Evolutionary conservation across 2,329 filamentous ascomycete genomes (phyloP).

Genomic region (Gaeumannomyces sp.): DNA sequence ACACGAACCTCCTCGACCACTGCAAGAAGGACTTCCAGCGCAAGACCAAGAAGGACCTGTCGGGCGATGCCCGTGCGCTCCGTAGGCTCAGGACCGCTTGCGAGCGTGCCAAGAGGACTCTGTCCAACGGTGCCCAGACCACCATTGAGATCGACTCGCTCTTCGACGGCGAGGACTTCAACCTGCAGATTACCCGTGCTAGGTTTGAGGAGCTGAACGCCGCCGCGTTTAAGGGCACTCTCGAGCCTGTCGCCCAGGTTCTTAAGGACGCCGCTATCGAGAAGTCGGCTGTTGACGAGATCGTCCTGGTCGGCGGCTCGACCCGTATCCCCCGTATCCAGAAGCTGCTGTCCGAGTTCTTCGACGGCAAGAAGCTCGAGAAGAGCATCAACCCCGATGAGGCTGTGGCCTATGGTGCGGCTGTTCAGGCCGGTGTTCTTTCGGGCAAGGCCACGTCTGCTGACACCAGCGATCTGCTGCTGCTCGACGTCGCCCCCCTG

Average conservation of each 20-base stretch:
- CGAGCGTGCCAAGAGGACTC: constrained; percentile 98
- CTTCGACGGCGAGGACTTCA: constrained; percentile 97
- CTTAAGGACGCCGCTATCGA: constrained; percentile 85
- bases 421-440: constrained; percentile 97
- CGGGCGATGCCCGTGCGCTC: constrained; percentile 81
- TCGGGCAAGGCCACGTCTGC: constrained; percentile 96
- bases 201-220: constrained; percentile 98
- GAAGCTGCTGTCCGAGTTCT: constrained; percentile 98
- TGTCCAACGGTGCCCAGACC: constrained; percentile 95
- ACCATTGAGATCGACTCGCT: constrained; percentile 98
- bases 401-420: constrained; percentile 97
- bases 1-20: constrained; percentile 90
- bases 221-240: constrained; percentile 87
- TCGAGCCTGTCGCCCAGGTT: constrained; percentile 94
- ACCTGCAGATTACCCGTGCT: constrained; percentile 93
- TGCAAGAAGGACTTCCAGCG: constrained; percentile 92
- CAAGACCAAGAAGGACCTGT: constrained; percentile 76
- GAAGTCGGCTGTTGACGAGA: constrained; percentile 93
- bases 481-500: constrained; percentile 92
- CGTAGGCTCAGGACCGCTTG: constrained; percentile 95
- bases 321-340: constrained; percentile 99
- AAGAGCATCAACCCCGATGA: constrained; percentile 99
- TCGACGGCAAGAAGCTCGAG: constrained; percentile 99
- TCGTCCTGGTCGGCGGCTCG: constrained; percentile 96
- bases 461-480: constrained; percentile 88